Base-by-base conservation (phyloP, 768 basidiomycete genomes). In the Lactarius akahatsu region DNA sequence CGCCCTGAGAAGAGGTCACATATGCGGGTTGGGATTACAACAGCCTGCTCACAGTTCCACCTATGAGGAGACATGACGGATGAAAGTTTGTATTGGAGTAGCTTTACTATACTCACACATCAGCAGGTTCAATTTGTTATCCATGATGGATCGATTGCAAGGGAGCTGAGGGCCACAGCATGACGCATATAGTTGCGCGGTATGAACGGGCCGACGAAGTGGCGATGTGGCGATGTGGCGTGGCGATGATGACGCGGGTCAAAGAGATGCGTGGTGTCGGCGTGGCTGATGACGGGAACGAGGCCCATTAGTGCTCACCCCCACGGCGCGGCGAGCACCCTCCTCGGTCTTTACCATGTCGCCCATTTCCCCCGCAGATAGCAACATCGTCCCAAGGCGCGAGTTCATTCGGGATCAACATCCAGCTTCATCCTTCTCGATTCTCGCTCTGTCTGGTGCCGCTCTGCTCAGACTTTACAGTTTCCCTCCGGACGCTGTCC, bases 381-480 rank as follows among this genome's bases (percentile, higher is more conserved):
- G 80, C 69, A 78, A 80, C 61, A 88, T 91, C 69, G 80, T 81
- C 41, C 90, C 91, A 26, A 78, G 90, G 72, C 87, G 84, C 73
- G 90, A 92, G 76, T 92, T 92, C 75, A 77, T 88, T 66, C 84
- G 82, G 41, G 84, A 89, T 72, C 81, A 81, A 61, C 80, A 78
- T 9, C 79, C 82, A 18, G 74, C 78, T 47, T 89, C 85, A 71
- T 77, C 85, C 23, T 92, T 92, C 75, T 82, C 87, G 36, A 81
- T 92, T 64, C 80, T 92, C 56, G 83, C 90, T n/a, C 78, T 92
- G 67, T 83, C 89, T 15, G 81, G 86, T 67, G 77, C 86, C 28
- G 85, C 83, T 70, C 80, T 82, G 71, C 80, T 92, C 70, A 80
- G 90, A 64, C 82, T 91, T 63, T 91, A 89, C 74, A 86, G 86